These are phyloP conservation scores for Acanthamoeba lenticulata DNA, from an alignment of 208 protist species.

Conservation along the genomic window DNA sequence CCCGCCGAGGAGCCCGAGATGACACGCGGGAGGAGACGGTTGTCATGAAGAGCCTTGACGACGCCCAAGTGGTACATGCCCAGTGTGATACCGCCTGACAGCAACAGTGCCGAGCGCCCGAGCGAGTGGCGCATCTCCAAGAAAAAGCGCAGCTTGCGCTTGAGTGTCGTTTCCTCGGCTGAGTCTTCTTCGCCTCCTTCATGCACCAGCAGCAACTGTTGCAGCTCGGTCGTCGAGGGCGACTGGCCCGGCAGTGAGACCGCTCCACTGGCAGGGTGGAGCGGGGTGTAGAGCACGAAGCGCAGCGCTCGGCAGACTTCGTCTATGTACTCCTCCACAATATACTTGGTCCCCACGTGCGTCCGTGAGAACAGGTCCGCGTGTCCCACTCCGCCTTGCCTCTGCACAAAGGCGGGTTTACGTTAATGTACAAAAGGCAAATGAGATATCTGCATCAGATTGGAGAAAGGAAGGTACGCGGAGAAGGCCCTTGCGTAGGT, in stretches of 20 bases:
- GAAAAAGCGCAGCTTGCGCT: conserved; percentile 75
- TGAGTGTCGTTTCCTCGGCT: conserved; percentile 23
- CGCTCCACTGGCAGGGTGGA: neutral
- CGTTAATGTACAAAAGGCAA: neutral
- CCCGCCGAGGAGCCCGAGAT: conserved; percentile 76
- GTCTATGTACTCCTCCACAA: conserved; percentile 79
- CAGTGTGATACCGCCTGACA: conserved; percentile 78
- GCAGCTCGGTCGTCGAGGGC: neutral
- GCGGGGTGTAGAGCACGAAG: neutral
- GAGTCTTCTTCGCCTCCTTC: neutral
- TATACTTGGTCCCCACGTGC: conserved; percentile 77
- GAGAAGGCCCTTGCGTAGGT: conserved; percentile 34
- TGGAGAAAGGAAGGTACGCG: neutral
- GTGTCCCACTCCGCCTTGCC: conserved; percentile 74
- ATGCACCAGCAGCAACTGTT: neutral
- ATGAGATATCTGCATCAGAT: neutral
- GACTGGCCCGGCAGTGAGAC: too few species aligned
- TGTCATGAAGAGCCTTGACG: conserved; percentile 61
- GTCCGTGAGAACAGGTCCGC: conserved; percentile 50
- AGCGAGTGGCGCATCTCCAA: conserved; percentile 77
- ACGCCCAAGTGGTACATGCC: conserved; percentile 82
- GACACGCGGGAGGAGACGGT: conserved; percentile 75
- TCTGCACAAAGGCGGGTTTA: neutral
- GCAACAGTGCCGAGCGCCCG: conserved; percentile 77
- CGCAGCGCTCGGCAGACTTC: neutral